Conservation (phyloP, 2,329 filamentous ascomycete species). For the Cladosporium sp. region DNA sequence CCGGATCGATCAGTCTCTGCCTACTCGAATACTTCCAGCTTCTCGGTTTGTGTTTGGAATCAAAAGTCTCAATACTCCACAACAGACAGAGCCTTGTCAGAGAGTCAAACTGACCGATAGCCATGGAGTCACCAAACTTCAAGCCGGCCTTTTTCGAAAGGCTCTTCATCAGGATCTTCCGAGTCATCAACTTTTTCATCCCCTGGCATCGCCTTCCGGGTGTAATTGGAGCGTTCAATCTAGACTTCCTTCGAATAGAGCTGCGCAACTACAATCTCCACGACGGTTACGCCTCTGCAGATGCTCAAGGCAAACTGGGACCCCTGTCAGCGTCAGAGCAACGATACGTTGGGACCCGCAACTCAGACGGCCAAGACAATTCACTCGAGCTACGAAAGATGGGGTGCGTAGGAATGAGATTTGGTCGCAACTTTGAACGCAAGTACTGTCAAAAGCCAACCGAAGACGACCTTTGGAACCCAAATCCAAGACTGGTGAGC, state of each 20-base stretch:
- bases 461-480: conserved; percentile 37
- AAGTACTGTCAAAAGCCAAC: conserved; percentile 33
- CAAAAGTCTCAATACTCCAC: too few relatives aligned
- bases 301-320: conserved; percentile 32
- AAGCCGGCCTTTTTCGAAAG: conserved; percentile 26
- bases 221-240: conserved; percentile 37
- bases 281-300: conserved; percentile 36
- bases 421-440: conserved; percentile 41
- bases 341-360: conserved; percentile 32
- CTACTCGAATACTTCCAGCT: too few relatives aligned
- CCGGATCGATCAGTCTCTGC: too few relatives aligned
- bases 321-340: conserved; percentile 27
- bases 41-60: too few relatives aligned
- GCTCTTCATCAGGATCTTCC: conserved; percentile 29
- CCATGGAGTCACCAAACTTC: conserved; percentile 16
- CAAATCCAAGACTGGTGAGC: conserved; percentile 40
- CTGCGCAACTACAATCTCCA: conserved; percentile 40
- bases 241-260: conserved; percentile 37
- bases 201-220: conserved; percentile 41
- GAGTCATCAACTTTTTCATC: conserved; percentile 34
- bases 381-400: conserved; percentile 37
- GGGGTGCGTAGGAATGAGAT: conserved; percentile 42
- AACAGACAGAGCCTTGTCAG: too few relatives aligned
- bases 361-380: conserved; percentile 43
- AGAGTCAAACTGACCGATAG: neutral